Base-by-base conservation (phyloP, 2,329 filamentous ascomycete species). In the Colletotrichum aenigma region DNA sequence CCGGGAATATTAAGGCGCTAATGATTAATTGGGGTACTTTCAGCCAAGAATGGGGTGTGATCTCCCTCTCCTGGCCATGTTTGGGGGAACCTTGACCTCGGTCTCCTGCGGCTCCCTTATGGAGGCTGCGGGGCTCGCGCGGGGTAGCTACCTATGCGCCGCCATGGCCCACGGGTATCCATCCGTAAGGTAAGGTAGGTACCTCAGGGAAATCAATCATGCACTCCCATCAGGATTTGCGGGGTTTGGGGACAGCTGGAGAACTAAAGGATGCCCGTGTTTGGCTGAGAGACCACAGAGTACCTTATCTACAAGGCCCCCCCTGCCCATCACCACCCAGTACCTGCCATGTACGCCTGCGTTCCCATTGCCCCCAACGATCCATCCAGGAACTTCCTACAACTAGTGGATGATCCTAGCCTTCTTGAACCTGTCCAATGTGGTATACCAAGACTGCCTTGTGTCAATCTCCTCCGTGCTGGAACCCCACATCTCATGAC, bases 331-430 rank as follows among this genome's bases (percentile, higher is more conserved):
- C 43, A 48, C 10, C 43, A 48, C 9, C 38, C 38, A 48, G 38
- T 21, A 48, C 18, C 38, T 48, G n/a, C 43, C 43, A 38, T 38
- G 36, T 12, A 48, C 10, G 43, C 43, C 43, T 48, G 43, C 43
- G 13, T 52, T 7, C 12, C 10, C 43, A 21, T 52, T 52, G 43
- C 43, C 12, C 12, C 43, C 43, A 52, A 48, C 38, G 38, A 48
- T 48, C 38, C 18, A n/a, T 48, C n/a, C 43, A 52, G 43, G 43
- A 52, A 13, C n/a, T 52, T 52, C 76, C 30, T 60, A 61, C 9
- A n/a, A 15, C 52, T 79, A 83, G 4, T 81, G 82, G 66, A 84
- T 82, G 38, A 84, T 84, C 77, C 80, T 82, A 34, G 82, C 82
- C 58, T 61, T 32, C 73, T 78, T 78, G 75, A 83, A 83, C 18